phyloP scores from a whole-genome alignment of 495 filamentous ascomycete species.

The Aspergillus asperescens region DNA sequence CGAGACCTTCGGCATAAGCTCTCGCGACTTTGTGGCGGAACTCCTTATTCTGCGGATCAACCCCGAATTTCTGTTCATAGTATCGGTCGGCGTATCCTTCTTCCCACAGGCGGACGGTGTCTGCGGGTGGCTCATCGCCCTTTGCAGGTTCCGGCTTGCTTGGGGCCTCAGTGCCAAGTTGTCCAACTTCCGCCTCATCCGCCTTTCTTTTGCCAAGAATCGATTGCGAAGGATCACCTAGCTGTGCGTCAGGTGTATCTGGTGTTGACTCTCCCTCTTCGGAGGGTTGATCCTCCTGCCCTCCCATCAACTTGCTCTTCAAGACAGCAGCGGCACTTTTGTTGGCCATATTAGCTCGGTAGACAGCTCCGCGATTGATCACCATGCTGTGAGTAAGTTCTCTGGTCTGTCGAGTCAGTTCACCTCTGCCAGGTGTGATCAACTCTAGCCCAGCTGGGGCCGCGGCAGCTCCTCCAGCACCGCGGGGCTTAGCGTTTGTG shows the following conservation, averaged over 20 bases:
- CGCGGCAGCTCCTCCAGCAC: conserved; percentile 32
- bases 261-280: conserved; percentile 17
- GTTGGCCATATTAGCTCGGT: conserved; percentile 79
- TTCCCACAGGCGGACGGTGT: conserved; percentile 91
- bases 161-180: conserved; percentile 53
- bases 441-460: conserved; percentile 45
- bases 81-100: conserved; percentile 91
- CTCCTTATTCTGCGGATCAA: conserved; percentile 70
- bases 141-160: conserved; percentile 40
- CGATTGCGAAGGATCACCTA: conserved; percentile 32
- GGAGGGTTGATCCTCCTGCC: conserved; percentile 19
- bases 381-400: conserved; percentile 83
- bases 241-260: conserved; percentile 20
- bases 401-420: conserved; percentile 56
- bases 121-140: conserved; percentile 59
- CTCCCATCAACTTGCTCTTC: conserved; percentile 70
- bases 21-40: conserved; percentile 91
- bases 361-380: conserved; percentile 67
- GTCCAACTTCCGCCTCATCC: conserved; percentile 57
- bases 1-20: conserved; percentile 92
- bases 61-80: conserved; percentile 96
- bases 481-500: conserved; percentile 25
- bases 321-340: conserved; percentile 89
- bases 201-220: conserved; percentile 58
- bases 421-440: conserved; percentile 53